Conservation (phyloP, 2,329 filamentous ascomycete genomes). For the Pestalotiopsis sp. region DNA sequence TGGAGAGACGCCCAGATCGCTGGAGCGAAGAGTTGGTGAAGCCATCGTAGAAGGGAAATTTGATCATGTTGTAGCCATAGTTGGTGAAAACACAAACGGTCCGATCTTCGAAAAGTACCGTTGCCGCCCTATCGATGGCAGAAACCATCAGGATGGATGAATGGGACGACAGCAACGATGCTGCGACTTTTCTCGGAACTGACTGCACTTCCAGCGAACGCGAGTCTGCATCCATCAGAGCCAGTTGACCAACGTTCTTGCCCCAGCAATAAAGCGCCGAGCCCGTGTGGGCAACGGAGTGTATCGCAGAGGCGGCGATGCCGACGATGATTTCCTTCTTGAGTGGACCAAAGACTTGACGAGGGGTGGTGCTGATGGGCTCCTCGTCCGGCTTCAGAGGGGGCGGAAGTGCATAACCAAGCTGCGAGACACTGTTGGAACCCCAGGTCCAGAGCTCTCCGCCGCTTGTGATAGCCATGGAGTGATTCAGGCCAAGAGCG, state of each 20-base stretch:
- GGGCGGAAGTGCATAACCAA: constrained; percentile 79
- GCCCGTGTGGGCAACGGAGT: constrained; percentile 86
- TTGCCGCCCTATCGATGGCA: constrained; percentile 88
- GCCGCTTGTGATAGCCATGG: constrained; percentile 79
- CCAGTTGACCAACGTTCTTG: constrained; percentile 92
- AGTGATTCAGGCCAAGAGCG: constrained; percentile 89
- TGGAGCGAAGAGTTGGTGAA: constrained; percentile 70
- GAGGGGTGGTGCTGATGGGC: constrained; percentile 77
- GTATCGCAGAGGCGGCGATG: constrained; percentile 84
- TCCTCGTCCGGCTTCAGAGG: constrained; percentile 75
- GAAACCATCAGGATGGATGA: constrained; percentile 77
- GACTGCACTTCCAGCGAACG: constrained; percentile 84
- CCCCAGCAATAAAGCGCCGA: constrained; percentile 90
- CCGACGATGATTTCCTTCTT: constrained; percentile 85
- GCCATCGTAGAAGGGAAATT: constrained; percentile 74
- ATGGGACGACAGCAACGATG: constrained; percentile 71
- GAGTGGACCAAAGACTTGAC: constrained; percentile 88
- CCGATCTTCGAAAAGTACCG: constrained; percentile 81
- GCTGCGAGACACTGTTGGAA: constrained; percentile 80
- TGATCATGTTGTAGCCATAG: constrained; percentile 91
- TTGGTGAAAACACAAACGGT: constrained; percentile 95
- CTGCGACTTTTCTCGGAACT: constrained; percentile 83
- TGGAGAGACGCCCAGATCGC: constrained; percentile 57
- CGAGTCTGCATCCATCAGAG: constrained; percentile 92
- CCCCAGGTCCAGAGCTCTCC: constrained; percentile 98